phyloP scores from a whole-genome alignment of 1,284 basidiomycete species.

The Fistulinella cinereoalba region DNA sequence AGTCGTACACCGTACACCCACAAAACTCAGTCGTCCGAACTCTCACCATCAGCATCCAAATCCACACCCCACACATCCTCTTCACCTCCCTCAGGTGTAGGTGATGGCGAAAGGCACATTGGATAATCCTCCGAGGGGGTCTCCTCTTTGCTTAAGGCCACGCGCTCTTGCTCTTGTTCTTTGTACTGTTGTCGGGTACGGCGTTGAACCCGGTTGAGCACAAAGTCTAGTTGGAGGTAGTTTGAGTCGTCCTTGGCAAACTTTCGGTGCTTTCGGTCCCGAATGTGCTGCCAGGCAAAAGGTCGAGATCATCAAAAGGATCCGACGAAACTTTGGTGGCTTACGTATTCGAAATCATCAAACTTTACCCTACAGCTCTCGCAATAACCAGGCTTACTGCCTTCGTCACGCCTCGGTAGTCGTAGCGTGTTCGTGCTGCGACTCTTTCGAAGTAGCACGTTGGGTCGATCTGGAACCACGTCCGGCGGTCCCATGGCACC shows the following conservation, averaged over 20 bases:
- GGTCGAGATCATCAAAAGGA: conserved; percentile 3
- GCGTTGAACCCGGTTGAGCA: conserved; percentile 74
- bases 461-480: conserved; percentile 50
- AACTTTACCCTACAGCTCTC: conserved; percentile 95
- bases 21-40: conserved; percentile 19
- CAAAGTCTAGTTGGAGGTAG: conserved; percentile 79
- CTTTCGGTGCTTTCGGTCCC: conserved; percentile 75
- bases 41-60: conserved; percentile 21
- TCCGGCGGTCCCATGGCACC: conserved; percentile 66
- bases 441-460: conserved; percentile 61
- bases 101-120: conserved; percentile 27
- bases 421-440: conserved; percentile 75
- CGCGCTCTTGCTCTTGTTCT: conserved; percentile 21
- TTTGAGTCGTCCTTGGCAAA: conserved; percentile 83
- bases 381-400: conserved; percentile 93
- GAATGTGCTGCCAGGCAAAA: conserved; percentile 71
- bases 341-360: conserved; percentile 81
- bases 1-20: conserved; percentile 18
- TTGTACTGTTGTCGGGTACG: conserved; percentile 50
- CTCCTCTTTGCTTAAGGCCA: conserved; percentile 7
- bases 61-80: conserved; percentile 25
- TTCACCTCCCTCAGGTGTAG: conserved; percentile 7
- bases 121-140: conserved; percentile 28
- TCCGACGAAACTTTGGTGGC: conserved; percentile 31
- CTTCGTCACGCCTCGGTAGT: conserved; percentile 76